phyloP scores from a whole-genome alignment of 1,139 yeast genomes.

The Magnusiomyces tetraspermus region DNA sequence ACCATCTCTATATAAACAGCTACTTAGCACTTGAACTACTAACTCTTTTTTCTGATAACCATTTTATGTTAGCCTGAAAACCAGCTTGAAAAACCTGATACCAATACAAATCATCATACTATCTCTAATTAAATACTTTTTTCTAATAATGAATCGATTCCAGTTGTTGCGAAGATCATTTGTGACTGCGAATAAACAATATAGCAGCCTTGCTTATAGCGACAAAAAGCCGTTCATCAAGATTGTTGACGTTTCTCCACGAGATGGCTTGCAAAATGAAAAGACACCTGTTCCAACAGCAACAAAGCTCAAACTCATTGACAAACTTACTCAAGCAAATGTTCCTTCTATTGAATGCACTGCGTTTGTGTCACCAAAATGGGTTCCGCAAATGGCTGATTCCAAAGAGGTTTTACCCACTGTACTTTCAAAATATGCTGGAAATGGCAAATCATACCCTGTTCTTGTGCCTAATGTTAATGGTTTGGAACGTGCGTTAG shows the following conservation, averaged over 20 bases:
- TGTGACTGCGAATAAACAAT: neutral
- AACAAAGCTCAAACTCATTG: constrained; percentile 27
- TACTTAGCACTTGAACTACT: too few relatives aligned
- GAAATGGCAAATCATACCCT: constrained; percentile 25
- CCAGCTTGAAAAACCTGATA: too few relatives aligned
- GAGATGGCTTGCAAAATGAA: constrained; percentile 34
- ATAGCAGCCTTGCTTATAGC: neutral
- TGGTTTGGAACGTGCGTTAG: constrained; percentile 28
- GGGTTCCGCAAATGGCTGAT: constrained; percentile 30
- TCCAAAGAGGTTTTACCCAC: constrained; percentile 9
- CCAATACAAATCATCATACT: too few relatives aligned
- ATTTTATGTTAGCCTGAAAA: too few relatives aligned
- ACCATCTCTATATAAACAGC: neutral
- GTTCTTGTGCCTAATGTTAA: constrained; percentile 30
- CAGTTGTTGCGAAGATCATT: neutral
- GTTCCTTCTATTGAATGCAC: constrained; percentile 28
- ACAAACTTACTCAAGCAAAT: constrained; percentile 27
- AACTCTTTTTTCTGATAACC: too few relatives aligned
- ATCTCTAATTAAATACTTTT: too few relatives aligned
- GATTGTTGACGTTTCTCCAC: constrained; percentile 32
- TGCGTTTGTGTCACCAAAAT: constrained; percentile 33
- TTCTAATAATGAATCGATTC: neutral
- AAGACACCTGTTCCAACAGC: constrained; percentile 26
- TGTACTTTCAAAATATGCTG: constrained; percentile 6
- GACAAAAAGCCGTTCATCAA: constrained; percentile 13